phyloP scores from a whole-genome alignment of 495 filamentous ascomycete species.

The Aspergillus diversus region DNA sequence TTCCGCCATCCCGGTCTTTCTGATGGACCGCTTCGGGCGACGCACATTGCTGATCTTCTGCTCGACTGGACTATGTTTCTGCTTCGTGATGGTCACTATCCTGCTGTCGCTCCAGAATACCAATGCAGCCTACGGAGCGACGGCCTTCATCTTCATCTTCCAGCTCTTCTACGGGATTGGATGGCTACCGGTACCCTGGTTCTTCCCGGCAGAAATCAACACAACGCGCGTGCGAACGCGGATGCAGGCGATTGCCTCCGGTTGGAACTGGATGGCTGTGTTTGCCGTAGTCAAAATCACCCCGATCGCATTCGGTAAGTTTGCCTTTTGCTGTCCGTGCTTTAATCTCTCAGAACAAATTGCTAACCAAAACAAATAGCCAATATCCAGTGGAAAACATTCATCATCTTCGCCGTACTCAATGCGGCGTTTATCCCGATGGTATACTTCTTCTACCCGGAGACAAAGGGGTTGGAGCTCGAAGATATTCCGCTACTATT shows the following conservation, averaged over 20 bases:
- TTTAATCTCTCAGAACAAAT: background rate
- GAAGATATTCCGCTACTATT: conserved; percentile 75
- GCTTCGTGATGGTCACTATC: conserved; percentile 40
- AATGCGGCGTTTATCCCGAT: conserved; percentile 64
- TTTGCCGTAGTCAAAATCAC: conserved; percentile 64
- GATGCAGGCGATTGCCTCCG: conserved; percentile 43
- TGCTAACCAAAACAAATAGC: conserved; percentile 36
- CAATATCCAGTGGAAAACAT: conserved; percentile 64
- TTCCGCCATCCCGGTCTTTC: conserved; percentile 38
- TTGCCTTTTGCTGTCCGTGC: background rate
- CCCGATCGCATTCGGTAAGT: conserved; percentile 49
- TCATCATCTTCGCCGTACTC: conserved; percentile 63
- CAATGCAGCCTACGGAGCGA: conserved; percentile 40
- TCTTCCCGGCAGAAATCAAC: conserved; percentile 71
- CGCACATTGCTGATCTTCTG: conserved; percentile 53
- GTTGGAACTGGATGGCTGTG: conserved; percentile 55
- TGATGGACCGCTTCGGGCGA: conserved; percentile 58
- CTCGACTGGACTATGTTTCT: conserved; percentile 49
- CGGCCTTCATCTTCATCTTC: conserved; percentile 45
- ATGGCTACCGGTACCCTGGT: conserved; percentile 53
- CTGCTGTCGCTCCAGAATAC: conserved; percentile 32
- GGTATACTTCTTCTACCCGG: conserved; percentile 68
- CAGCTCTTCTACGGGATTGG: conserved; percentile 47
- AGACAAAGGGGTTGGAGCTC: conserved; percentile 66
- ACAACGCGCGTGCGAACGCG: conserved; percentile 41